Evolutionary conservation across 306 rosid species (phyloP).

Genomic region (Delonix regia): DNA sequence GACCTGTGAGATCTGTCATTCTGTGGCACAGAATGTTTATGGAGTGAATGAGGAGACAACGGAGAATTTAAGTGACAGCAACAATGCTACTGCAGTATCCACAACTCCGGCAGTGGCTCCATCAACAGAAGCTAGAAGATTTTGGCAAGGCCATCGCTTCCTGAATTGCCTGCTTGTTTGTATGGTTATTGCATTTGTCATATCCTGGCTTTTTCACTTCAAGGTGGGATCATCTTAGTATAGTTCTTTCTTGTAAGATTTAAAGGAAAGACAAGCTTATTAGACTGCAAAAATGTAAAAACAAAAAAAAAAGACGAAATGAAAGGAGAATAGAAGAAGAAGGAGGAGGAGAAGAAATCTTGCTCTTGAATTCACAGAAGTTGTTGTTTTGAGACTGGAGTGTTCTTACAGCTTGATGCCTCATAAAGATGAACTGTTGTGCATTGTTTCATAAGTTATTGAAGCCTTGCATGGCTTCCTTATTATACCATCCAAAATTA

Average conservation of each 20-base stretch:
- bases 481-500: constrained; percentile 34
- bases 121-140: constrained; percentile 65
- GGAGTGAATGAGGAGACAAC: constrained; percentile 62
- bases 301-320: background rate
- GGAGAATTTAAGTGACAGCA: constrained; percentile 58
- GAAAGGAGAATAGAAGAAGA: background rate
- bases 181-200: constrained; percentile 92
- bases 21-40: constrained; percentile 72
- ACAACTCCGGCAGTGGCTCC: constrained; percentile 49
- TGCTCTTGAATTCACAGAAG: constrained; percentile 1
- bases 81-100: constrained; percentile 47
- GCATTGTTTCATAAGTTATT: constrained; percentile 36
- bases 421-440: constrained; percentile 30
- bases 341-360: background rate
- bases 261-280: constrained; percentile 25
- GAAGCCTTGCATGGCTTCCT: constrained; percentile 35
- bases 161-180: constrained; percentile 90
- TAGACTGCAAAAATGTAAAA: constrained; percentile 22
- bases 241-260: background rate
- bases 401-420: constrained; percentile 36
- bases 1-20: constrained; percentile 94
- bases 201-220: constrained; percentile 96
- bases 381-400: constrained; percentile 15
- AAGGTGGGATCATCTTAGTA: constrained; percentile 64
- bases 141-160: constrained; percentile 96